Base-by-base conservation (phyloP, 768 basidiomycete genomes). In the Leucocoprinus sp. region DNA sequence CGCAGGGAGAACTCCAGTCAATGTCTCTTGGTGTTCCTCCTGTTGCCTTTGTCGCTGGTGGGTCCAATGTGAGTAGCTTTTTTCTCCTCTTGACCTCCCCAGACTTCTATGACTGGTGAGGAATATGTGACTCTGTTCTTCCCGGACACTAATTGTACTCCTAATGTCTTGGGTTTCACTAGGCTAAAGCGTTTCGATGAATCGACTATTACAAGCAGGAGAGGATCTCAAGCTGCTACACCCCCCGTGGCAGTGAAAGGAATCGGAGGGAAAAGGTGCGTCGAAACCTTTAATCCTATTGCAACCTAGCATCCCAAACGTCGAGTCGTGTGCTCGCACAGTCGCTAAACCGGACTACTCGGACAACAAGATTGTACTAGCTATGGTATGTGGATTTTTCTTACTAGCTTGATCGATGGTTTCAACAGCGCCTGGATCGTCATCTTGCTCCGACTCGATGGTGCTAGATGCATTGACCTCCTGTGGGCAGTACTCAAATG, bases 331-430 rank as follows among this genome's bases (percentile, higher is more conserved):
- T 52, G 7, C 37, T 19, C 28, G 43, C 37, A 36, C 53, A 93
- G 90, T 95, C 37, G 85, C 88, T 43, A 97, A 95, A 63, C 96
- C 96, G 4, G 96, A 99, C 58, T 98, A 98, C 56, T 96, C 93
- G 2, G 93, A 97, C 59, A 90, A 91, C 28, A 99, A 98, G 76
- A 96, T 99, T 53, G 92, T 99, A 5, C 77, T 98, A 8, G 95
- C 95, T 2, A 97, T 97, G 90, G 95, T 92, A 42, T 39, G 65
- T 48, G 5, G 11, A 6, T 0, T 34, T 11, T 18, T 9, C 12
- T 45, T 9, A 24, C 14, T 31, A 14, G 31, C 31, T 14, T 31
- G 11, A 8, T 14, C 31, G 31, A 31, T n/a, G 31, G 31, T 39
- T 23, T 28, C 39, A 11, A 41, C 15, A 17, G 19, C 24, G 14